Evolutionary conservation across 164 flowering plant genomes (phyloP), one percentile per base, ranked within the genome.

Genomic region (Platanus orientalis): DNA sequence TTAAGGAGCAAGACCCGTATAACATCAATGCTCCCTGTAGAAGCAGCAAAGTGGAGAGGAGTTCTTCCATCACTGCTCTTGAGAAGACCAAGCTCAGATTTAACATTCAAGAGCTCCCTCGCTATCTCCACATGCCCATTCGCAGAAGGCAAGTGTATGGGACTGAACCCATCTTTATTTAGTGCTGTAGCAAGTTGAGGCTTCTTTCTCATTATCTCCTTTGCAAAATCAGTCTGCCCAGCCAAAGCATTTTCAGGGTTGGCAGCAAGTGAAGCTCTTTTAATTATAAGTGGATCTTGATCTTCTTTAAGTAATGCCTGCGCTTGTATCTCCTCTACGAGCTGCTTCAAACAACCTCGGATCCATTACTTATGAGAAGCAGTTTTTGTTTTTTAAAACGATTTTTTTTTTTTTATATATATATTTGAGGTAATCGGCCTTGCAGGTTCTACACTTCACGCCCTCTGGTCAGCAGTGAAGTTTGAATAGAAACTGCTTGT

Each of bases 31-130:
- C 61, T 71, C 21, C 81, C 84, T 61, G 58, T 71, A 4, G 69
- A 30, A 2, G 75, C 74, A 12, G 82, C 86, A 67, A 4, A 65
- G 45, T 80, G 82, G 32, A 82, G 70, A 13, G 81, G 71, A 20
- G 81, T 76, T 23, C 14, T 65, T 19, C 47, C 40, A 0, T 70
- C 78, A 52, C 61, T 61, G 32, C 80, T 75, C 49, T 65, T 27
- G 0, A 73, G 40, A 55, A 70, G 66, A 54, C 78, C 70, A 0
- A 74, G 69, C 10, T 57, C 54, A 3, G 2, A 5, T 19, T 64
- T 66, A 34, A 73, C 24, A 30, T 9, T 58, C 32, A 76, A 7
- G 0, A 82, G 61, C 68, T 58, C 81, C 30, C 49, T 73, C 54
- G 16, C 49, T 13, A 45, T 19, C 49, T 45, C 49, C 4, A 45